A percentile compares a stretch with the other conserved stretches of the same genome.
phyloP scores from a whole-genome alignment of 192 early-diverging fungal genomes.

The Umbelopsis sp. region DNA sequence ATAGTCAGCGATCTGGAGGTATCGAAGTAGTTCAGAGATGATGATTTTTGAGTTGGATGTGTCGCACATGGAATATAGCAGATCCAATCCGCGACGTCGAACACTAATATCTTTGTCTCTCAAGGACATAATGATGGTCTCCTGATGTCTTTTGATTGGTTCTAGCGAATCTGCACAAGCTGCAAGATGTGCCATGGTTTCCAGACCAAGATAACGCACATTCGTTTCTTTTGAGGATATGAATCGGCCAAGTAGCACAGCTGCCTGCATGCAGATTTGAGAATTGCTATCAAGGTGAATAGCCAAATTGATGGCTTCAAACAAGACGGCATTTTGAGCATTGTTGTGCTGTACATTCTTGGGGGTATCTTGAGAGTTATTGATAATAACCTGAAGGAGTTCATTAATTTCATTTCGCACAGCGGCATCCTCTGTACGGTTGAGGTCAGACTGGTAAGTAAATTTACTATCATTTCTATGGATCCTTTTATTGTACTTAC shows the following conservation, averaged over 20 bases:
- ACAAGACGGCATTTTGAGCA: constrained; percentile 95
- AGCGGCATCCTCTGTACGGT: constrained; percentile 49
- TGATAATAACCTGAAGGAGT: constrained; percentile 81
- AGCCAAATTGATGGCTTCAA: constrained; percentile 95
- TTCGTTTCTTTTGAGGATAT: constrained; percentile 97
- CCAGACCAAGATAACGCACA: constrained; percentile 94
- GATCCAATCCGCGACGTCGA: constrained; percentile 89
- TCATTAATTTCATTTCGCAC: constrained; percentile 65
- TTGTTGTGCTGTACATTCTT: constrained; percentile 98
- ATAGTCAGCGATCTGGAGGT: constrained; percentile 86
- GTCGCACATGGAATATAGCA: constrained; percentile 98
- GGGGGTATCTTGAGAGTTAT: constrained; percentile 83
- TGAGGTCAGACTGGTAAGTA: background rate
- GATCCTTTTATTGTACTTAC: constrained; percentile 40
- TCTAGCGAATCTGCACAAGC: constrained; percentile 81
- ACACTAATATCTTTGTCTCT: constrained; percentile 99
- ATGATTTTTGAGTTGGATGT: constrained; percentile 80
- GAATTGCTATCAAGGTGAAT: constrained; percentile 93
- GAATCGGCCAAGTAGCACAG: constrained; percentile 81
- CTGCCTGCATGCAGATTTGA: constrained; percentile 81
- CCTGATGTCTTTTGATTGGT: constrained; percentile 80
- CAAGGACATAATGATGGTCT: constrained; percentile 87
- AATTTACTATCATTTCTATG: background rate
- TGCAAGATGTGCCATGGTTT: constrained; percentile 96
- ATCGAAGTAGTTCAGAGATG: constrained; percentile 90